phyloP scores from a whole-genome alignment of 305 asterid genomes.

The Salvia sclarea region DNA sequence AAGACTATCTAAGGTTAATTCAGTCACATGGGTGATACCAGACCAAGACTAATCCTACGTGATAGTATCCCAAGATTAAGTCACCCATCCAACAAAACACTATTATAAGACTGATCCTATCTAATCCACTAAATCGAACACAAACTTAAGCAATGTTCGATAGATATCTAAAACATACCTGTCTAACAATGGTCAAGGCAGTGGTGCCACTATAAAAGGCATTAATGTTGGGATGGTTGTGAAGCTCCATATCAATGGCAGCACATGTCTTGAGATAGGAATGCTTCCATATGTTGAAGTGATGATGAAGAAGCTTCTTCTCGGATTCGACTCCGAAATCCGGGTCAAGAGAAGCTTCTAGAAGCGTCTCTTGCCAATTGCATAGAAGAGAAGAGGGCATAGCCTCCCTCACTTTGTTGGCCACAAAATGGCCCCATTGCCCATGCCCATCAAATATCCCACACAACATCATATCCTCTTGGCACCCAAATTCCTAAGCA shows the following conservation, averaged over 20 bases:
- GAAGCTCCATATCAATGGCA: conserved; percentile 58
- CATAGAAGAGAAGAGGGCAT: conserved; percentile 28
- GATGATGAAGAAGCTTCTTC: neutral
- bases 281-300: conserved; percentile 54
- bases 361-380: conserved; percentile 55
- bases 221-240: conserved; percentile 54
- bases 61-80: too few species aligned
- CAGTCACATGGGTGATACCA: too few species aligned
- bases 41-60: too few species aligned
- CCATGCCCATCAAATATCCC: conserved; percentile 46
- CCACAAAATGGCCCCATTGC: conserved; percentile 33
- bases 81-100: too few species aligned
- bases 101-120: too few species aligned
- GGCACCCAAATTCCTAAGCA: conserved; percentile 64
- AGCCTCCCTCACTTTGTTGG: conserved; percentile 26
- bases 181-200: conserved; percentile 68
- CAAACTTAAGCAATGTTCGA: too few species aligned
- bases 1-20: too few species aligned
- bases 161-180: too few species aligned
- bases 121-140: too few species aligned
- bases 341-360: conserved; percentile 45
- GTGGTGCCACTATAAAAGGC: conserved; percentile 69
- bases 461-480: conserved; percentile 67
- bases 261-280: conserved; percentile 65
- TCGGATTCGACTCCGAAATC: too few species aligned